phyloP scores from a whole-genome alignment of 306 rosid genomes.

The Sicyos baderoa region DNA sequence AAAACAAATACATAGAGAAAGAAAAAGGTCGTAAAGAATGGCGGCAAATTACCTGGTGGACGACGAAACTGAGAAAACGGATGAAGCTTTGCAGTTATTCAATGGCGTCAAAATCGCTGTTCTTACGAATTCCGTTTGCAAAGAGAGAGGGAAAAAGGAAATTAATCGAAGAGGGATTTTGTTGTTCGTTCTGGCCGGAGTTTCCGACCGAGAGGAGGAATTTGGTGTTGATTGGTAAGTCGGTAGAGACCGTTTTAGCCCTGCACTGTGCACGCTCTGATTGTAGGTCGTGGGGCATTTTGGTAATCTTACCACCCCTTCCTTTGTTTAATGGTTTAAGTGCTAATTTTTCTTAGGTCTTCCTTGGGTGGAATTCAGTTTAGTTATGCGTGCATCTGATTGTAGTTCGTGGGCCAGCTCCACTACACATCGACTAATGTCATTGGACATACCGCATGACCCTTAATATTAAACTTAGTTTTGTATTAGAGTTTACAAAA shows the following conservation, averaged over 20 bases:
- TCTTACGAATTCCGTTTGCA: constrained; percentile 6
- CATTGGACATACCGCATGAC: no score
- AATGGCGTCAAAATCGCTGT: constrained; percentile 13
- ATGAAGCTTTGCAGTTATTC: not conserved
- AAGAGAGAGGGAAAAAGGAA: not conserved
- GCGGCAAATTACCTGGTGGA: constrained; percentile 13
- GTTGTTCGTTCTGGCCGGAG: constrained; percentile 9
- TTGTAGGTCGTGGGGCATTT: constrained; percentile 8
- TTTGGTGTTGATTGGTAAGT: constrained; percentile 19
- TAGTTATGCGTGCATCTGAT: no score
- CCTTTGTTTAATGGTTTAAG: no score
- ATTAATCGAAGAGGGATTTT: not conserved
- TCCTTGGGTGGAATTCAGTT: no score
- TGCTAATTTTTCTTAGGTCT: no score
- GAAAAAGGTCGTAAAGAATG: not conserved
- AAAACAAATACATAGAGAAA: not conserved
- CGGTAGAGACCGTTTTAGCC: constrained; percentile 20
- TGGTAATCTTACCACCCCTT: not conserved
- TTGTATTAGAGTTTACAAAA: no score
- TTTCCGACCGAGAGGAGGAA: constrained; percentile 12
- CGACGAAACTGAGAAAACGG: not conserved
- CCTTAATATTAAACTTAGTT: no score
- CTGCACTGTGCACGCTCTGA: constrained; percentile 1
- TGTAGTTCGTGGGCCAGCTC: no score
- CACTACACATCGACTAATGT: no score